A percentile compares a stretch with the other conserved stretches of the same genome.
phyloP scores from a whole-genome alignment of 2,329 filamentous ascomycete genomes.

The Pestalotiopsis sp. region DNA sequence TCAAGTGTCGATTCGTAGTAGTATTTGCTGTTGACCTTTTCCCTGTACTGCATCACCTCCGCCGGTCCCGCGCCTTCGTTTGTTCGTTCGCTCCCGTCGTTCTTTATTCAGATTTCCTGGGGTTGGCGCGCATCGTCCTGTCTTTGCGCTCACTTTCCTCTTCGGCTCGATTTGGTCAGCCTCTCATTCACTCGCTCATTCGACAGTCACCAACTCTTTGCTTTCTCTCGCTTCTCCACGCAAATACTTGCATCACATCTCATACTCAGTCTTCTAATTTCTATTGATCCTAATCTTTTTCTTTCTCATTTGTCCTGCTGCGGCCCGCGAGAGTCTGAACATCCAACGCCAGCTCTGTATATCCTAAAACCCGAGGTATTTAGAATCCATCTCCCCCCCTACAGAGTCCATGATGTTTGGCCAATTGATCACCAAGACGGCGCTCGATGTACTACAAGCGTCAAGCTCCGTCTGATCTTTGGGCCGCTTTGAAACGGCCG shows the following conservation, averaged over 20 bases:
- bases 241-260: neutral
- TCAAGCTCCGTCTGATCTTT: constrained; percentile 10
- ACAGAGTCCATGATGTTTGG: neutral
- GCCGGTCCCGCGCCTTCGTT: neutral
- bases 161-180: neutral
- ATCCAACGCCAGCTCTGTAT: neutral
- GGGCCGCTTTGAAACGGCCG: constrained; percentile 4
- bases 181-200: neutral
- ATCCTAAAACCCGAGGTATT: neutral
- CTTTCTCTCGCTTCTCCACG: neutral
- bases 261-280: neutral
- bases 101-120: constrained; percentile 1
- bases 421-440: neutral
- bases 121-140: neutral
- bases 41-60: neutral
- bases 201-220: neutral
- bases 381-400: neutral
- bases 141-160: neutral
- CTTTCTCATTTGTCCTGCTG: neutral
- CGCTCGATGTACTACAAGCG: neutral
- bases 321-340: neutral
- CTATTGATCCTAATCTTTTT: neutral
- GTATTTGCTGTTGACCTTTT: neutral
- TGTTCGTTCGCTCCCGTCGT: neutral
- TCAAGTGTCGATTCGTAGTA: neutral